phyloP scores from a whole-genome alignment of 257 asterid species.

The Solanum appendiculatum region DNA sequence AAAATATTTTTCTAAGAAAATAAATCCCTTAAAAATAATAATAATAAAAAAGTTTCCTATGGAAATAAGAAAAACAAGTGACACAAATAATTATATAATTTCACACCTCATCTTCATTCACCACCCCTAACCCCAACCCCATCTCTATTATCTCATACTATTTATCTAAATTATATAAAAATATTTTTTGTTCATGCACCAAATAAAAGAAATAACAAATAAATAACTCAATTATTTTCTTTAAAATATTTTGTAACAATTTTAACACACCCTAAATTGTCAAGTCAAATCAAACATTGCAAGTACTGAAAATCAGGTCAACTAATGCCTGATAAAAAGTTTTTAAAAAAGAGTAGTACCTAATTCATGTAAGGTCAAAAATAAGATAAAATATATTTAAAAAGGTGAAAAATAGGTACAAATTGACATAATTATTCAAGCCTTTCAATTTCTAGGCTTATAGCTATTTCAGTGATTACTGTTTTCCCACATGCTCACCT shows the following conservation, averaged over 20 bases:
- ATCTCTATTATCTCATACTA: neutral
- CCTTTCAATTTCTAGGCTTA: neutral
- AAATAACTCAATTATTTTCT: no score
- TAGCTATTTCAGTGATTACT: constrained; percentile 1
- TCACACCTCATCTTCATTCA: neutral
- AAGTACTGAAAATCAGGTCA: neutral
- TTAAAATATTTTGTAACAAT: no score
- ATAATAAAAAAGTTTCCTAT: no score
- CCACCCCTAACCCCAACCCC: neutral
- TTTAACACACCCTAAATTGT: neutral
- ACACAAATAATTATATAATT: no score
- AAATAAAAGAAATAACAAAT: no score
- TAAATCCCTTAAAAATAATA: no score
- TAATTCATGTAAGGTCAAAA: neutral
- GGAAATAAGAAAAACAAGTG: no score
- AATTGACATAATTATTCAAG: neutral
- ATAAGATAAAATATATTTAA: neutral
- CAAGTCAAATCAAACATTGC: neutral
- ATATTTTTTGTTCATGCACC: no score
- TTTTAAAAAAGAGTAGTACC: neutral
- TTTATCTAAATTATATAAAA: no score
- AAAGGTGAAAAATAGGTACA: neutral
- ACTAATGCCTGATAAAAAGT: neutral
- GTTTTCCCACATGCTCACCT: neutral
- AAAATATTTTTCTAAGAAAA: no score